These are phyloP conservation scores for Mortierella sp. DNA, from an alignment of 371 early-diverging fungal genomes.

Conservation along the genomic window DNA sequence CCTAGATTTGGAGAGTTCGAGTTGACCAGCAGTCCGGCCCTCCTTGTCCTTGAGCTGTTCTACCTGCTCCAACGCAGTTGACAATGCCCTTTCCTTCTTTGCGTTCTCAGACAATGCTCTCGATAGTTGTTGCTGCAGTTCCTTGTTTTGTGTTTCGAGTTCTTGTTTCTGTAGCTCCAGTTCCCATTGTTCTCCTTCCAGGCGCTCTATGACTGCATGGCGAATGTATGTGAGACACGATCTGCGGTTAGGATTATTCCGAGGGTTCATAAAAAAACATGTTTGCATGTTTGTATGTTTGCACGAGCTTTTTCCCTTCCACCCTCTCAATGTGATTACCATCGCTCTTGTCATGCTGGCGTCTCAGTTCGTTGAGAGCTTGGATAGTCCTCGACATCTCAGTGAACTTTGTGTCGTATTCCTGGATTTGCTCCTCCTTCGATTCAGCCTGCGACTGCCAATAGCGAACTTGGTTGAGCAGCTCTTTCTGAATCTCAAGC, in stretches of 20 bases:
- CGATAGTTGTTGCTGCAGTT: constrained; percentile 64
- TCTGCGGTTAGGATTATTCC: background rate
- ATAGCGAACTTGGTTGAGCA: constrained; percentile 50
- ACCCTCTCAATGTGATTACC: constrained; percentile 56
- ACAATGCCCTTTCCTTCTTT: constrained; percentile 65
- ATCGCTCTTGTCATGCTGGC: constrained; percentile 70
- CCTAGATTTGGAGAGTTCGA: constrained; percentile 65
- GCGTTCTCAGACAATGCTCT: constrained; percentile 68
- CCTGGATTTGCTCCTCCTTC: constrained; percentile 73
- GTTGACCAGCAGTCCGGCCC: constrained; percentile 62
- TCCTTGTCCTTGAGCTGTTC: constrained; percentile 75
- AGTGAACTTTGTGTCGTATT: constrained; percentile 69
- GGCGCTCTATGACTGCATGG: constrained; percentile 57
- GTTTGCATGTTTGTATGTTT: no score
- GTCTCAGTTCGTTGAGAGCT: constrained; percentile 69
- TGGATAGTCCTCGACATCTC: constrained; percentile 74
- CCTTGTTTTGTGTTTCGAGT: constrained; percentile 61
- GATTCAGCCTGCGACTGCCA: constrained; percentile 53
- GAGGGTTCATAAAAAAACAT: no score
- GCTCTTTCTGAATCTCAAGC: constrained; percentile 35
- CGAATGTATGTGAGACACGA: background rate
- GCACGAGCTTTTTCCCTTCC: no score
- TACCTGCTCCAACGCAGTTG: constrained; percentile 65
- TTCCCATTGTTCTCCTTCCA: constrained; percentile 73
- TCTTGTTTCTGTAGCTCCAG: constrained; percentile 70